A percentile compares a stretch with the other conserved stretches of the same genome.
These are phyloP conservation scores for Gracilaria domingensis DNA, from an alignment of 23 red algal genomes.

Conservation along the genomic window DNA sequence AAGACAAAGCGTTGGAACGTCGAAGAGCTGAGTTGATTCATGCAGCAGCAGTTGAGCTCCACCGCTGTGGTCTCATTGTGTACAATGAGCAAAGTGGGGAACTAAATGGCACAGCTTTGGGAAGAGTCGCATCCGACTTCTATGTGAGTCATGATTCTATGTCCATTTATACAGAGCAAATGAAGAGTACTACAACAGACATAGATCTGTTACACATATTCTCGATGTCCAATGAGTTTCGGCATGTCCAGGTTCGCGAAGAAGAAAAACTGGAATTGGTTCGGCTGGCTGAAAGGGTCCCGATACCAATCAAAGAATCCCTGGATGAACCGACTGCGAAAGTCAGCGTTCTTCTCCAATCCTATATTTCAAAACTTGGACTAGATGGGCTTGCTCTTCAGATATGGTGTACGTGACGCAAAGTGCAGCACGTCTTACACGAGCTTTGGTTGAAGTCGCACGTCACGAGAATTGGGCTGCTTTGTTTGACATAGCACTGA, in stretches of 20 bases:
- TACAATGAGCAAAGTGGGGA: constrained; percentile 69
- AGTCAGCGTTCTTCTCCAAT: constrained; percentile 88
- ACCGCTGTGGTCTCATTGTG: constrained; percentile 65
- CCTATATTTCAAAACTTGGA: constrained; percentile 77
- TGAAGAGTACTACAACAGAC: constrained; percentile 54
- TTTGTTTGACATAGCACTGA: constrained; percentile 60
- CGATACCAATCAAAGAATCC: constrained; percentile 76
- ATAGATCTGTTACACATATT: constrained; percentile 84
- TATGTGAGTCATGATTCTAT: constrained; percentile 81
- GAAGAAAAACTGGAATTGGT: constrained; percentile 94
- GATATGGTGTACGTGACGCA: constrained; percentile 91
- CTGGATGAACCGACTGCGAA: constrained; percentile 82
- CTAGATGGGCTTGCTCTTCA: constrained; percentile 66
- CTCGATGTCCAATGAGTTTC: constrained; percentile 83
- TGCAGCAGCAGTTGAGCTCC: constrained; percentile 73
- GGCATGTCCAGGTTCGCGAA: constrained; percentile 82
- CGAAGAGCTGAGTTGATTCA: constrained; percentile 71
- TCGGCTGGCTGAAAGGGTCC: constrained; percentile 71
- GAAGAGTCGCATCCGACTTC: constrained; percentile 83
- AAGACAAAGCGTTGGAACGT: constrained; percentile 65
- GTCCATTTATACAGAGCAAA: constrained; percentile 62
- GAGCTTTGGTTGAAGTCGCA: constrained; percentile 86
- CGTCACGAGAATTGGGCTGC: constrained; percentile 64
- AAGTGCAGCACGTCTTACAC: constrained; percentile 71
- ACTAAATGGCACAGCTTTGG: constrained; percentile 74